Evolutionary conservation across 2,329 filamentous ascomycete species (phyloP).

Genomic region (Tothia fuscella): DNA sequence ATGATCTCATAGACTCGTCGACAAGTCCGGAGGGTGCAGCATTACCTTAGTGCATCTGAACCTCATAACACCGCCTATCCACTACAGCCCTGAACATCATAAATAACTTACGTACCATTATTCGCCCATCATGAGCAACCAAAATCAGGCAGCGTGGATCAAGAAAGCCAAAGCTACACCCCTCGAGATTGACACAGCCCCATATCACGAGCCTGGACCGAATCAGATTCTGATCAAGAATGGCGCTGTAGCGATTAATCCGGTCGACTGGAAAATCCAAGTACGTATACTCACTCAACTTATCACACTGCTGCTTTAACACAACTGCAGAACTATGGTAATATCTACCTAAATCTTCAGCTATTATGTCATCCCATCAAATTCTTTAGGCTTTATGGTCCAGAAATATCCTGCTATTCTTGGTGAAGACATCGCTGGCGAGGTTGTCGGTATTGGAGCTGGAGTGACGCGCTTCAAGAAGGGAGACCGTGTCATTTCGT

Average conservation of each 20-base stretch:
- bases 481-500: constrained; percentile 25
- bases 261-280: constrained; percentile 13
- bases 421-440: constrained; percentile 27
- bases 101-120: too few relatives aligned
- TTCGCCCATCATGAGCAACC: too few relatives aligned
- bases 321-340: constrained; percentile 1
- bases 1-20: too few relatives aligned
- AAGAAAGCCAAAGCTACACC: constrained; percentile 11
- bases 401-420: constrained; percentile 24
- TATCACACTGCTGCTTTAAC: background rate
- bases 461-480: constrained; percentile 23
- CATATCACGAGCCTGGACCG: constrained; percentile 11
- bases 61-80: too few relatives aligned
- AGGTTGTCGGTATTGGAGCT: constrained; percentile 23
- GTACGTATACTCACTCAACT: background rate
- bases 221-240: constrained; percentile 19
- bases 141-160: constrained; percentile 15
- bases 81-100: too few relatives aligned
- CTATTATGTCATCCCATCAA: background rate
- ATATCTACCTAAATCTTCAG: background rate
- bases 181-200: constrained; percentile 11
- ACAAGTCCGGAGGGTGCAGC: too few relatives aligned
- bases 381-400: constrained; percentile 18
- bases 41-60: too few relatives aligned
- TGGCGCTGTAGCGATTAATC: constrained; percentile 12